Conservation (phyloP, 2,329 filamentous ascomycete genomes). For the Penicillium aurantiogriseum region DNA sequence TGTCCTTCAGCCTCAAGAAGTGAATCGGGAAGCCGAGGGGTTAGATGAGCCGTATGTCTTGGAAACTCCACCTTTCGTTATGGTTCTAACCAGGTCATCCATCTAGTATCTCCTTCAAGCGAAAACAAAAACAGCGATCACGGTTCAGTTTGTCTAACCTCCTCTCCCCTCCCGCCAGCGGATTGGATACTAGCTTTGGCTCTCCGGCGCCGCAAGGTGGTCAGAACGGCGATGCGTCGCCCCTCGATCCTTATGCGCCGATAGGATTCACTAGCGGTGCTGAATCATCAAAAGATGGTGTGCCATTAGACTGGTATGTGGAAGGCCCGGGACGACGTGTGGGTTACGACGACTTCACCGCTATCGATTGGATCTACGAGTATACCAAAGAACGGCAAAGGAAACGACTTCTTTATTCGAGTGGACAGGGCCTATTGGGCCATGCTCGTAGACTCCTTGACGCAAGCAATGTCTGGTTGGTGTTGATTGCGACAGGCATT, state of each 20-base stretch:
- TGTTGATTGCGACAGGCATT: conserved; percentile 81
- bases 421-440: conserved; percentile 68
- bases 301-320: conserved; percentile 72
- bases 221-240: conserved; percentile 29
- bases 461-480: conserved; percentile 85
- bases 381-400: conserved; percentile 94
- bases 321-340: conserved; percentile 87
- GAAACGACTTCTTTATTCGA: conserved; percentile 70
- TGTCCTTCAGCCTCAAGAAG: conserved; percentile 19
- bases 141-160: conserved; percentile 43
- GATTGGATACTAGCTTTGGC: conserved; percentile 26
- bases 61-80: background rate
- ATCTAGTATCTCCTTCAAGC: conserved; percentile 44
- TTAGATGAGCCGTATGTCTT: conserved; percentile 37
- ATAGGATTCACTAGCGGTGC: conserved; percentile 26
- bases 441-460: conserved; percentile 73
- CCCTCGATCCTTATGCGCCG: conserved; percentile 22
- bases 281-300: conserved; percentile 41
- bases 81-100: conserved; percentile 4
- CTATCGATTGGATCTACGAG: conserved; percentile 99
- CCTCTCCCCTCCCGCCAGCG: conserved; percentile 33
- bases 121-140: conserved; percentile 42
- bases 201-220: conserved; percentile 28
- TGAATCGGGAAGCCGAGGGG: conserved; percentile 28
- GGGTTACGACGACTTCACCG: conserved; percentile 92